Base-by-base conservation (phyloP, 2,329 filamentous ascomycete species). In the Trichoderma koningiopsis region DNA sequence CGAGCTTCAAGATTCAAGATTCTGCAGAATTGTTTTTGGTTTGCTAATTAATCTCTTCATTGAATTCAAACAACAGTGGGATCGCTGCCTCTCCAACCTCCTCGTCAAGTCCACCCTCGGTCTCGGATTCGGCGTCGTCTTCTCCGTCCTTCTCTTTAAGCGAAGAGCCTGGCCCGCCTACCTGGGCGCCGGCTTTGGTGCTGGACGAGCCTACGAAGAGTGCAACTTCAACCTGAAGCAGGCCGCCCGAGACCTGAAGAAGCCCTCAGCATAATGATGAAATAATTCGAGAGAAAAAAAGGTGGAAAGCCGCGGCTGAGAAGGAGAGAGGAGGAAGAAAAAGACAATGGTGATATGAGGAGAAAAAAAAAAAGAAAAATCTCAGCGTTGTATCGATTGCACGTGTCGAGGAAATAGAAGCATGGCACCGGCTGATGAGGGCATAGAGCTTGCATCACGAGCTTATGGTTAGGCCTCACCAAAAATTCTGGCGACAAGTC, bases 131-230 rank as follows among this genome's bases (percentile, higher is more conserved):
- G 96, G 96, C 80, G 91, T 99, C 81, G 93, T 99, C 83, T 98
- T 99, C 87, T 98, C 96, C 71, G 94, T 99, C 71, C 91, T 99
- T 70, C 84, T 99, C 68, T 99, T 99, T 89, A 97, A 97, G 88
- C 92, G 96, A 82, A 91, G 96, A 84, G 93, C 96, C 74, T 99
- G 95, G 93, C 96, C 96, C 69, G 96, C 94, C n/a, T 96, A 93
- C 80, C 88, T 97, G 74, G 96, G 96, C 73, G 87, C 95, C 68
- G 96, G 96, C 69, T 98, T 99, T 81, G 96, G 96, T 80, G 94
- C 94, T 73, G 96, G 96, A 77, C 90, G 96, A 77, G 96, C 96
- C 70, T 99, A 97, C 86, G 96, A 99, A 83, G 96, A 99, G 86
- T 97, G 96, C 83, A 97, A 99, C 85, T 92, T 87, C 84, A 91